Evolutionary conservation across 1,284 basidiomycete genomes (phyloP).

Genomic region (Rhodotorula sp.): DNA sequence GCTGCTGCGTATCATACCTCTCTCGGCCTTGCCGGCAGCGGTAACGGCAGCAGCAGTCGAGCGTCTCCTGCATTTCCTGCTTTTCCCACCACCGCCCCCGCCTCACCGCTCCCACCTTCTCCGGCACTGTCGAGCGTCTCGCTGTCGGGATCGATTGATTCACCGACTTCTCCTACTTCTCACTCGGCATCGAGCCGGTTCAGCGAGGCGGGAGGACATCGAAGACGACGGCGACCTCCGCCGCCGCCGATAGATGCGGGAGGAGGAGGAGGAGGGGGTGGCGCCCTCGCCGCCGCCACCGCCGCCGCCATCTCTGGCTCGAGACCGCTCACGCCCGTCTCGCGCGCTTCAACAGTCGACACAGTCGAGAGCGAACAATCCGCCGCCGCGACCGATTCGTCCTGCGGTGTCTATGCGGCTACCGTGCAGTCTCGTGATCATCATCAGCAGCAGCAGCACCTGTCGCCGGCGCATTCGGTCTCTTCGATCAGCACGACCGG

Average conservation of each 20-base stretch:
- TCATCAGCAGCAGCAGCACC: too few relatives aligned
- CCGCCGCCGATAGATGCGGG: not conserved
- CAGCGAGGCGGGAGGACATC: not conserved
- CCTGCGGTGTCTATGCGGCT: too few relatives aligned
- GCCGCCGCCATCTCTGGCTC: not conserved
- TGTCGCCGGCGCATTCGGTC: not conserved
- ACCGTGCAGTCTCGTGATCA: too few relatives aligned
- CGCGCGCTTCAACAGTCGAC: not conserved
- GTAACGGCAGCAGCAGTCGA: not conserved
- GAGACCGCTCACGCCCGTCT: not conserved
- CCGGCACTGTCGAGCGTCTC: not conserved
- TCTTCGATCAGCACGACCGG: not conserved
- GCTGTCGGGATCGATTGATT: not conserved
- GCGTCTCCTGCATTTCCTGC: not conserved
- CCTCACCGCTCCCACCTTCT: not conserved
- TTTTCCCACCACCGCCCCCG: not conserved
- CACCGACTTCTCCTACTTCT: constrained; percentile 2
- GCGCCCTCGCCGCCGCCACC: too few relatives aligned
- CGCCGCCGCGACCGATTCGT: too few relatives aligned
- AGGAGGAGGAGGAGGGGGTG: not conserved
- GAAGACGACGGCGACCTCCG: not conserved
- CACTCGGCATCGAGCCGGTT: not conserved
- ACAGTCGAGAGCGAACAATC: not conserved
- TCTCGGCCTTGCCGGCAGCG: not conserved
- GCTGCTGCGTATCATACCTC: not conserved